These are phyloP conservation scores for Alisma plantagoaquatica DNA, from an alignment of 106 monocot species.

Conservation along the genomic window DNA sequence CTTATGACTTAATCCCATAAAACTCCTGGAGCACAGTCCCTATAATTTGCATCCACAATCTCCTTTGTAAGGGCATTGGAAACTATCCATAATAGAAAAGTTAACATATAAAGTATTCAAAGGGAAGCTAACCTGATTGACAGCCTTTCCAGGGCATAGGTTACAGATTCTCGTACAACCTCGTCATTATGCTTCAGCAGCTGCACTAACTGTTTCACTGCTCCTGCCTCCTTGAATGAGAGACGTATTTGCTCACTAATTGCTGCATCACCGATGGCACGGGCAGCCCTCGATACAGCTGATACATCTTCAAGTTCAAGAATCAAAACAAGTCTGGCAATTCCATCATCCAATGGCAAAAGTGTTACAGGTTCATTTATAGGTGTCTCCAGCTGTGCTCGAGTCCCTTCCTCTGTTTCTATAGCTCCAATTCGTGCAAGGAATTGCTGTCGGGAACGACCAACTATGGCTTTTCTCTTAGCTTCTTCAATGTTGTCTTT, in stretches of 20 bases:
- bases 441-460: constrained; percentile 87
- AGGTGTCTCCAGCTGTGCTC: constrained; percentile 10
- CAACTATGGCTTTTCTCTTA: constrained; percentile 76
- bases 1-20: no score
- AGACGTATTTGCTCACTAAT: constrained; percentile 52
- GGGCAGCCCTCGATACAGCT: constrained; percentile 59
- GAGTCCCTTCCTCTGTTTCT: constrained; percentile 37
- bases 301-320: constrained; percentile 72
- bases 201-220: constrained; percentile 44
- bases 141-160: constrained; percentile 65
- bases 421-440: constrained; percentile 86
- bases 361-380: constrained; percentile 36
- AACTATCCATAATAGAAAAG: neutral
- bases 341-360: constrained; percentile 67
- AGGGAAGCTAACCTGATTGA: constrained; percentile 73
- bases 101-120: neutral
- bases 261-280: constrained; percentile 63
- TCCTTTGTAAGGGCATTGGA: no score
- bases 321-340: constrained; percentile 82
- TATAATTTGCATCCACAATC: no score
- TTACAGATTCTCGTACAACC: constrained; percentile 41
- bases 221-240: constrained; percentile 88
- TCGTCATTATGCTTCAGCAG: constrained; percentile 35
- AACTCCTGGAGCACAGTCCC: no score
- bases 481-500: constrained; percentile 42